These are phyloP conservation scores for Mollisiaceae sp. DNA, from an alignment of 2,329 filamentous ascomycete genomes.

Conservation along the genomic window DNA sequence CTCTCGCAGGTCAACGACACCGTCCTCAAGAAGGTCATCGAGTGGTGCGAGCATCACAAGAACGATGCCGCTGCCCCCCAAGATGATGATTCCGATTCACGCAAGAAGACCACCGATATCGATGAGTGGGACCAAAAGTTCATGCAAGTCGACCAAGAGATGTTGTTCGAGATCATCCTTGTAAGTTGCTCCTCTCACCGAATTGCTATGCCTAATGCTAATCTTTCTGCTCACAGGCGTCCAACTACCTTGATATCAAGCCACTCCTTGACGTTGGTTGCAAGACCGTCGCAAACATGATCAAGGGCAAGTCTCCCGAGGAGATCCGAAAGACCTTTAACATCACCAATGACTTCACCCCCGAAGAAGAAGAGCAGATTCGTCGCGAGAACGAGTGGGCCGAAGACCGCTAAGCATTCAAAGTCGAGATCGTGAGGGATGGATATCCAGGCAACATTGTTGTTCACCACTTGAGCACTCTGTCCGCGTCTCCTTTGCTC, in stretches of 20 bases:
- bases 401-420: conserved; percentile 69
- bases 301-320: conserved; percentile 99
- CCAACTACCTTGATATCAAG: conserved; percentile 99
- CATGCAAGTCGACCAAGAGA: conserved; percentile 99
- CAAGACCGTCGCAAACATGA: conserved; percentile 99
- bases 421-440: background rate
- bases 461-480: conserved; percentile 1
- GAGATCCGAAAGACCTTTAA: conserved; percentile 99
- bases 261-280: conserved; percentile 95
- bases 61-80: conserved; percentile 80
- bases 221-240: conserved; percentile 62
- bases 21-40: conserved; percentile 93
- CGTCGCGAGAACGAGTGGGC: conserved; percentile 91
- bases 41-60: conserved; percentile 97
- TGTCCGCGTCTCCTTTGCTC: background rate
- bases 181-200: conserved; percentile 57
- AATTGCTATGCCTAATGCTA: conserved; percentile 13
- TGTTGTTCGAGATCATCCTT: conserved; percentile 99
- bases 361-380: conserved; percentile 98
- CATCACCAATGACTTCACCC: conserved; percentile 99
- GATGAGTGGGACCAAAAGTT: conserved; percentile 99
- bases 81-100: conserved; percentile 90
- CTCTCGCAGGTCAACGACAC: conserved; percentile 78
- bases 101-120: conserved; percentile 98
- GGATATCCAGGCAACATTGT: background rate